Evolutionary conservation across 2,329 filamentous ascomycete species (phyloP).

Genomic region (Aureobasidium melanogenum): DNA sequence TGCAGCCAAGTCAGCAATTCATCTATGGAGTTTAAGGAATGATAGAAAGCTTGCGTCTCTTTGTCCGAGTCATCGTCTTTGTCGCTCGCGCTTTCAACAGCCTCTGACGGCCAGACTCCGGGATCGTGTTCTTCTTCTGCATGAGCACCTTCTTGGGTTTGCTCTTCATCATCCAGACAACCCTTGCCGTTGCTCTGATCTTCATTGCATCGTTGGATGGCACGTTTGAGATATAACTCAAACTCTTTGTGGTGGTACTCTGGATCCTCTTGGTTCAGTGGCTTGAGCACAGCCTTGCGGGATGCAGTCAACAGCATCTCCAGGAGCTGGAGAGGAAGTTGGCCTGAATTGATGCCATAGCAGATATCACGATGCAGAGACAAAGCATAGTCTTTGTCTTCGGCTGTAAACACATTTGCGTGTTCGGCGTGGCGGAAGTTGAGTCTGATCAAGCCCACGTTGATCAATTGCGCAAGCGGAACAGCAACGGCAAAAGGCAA

Average conservation of each 20-base stretch:
- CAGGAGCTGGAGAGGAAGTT: neutral
- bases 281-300: neutral
- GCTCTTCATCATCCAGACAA: neutral
- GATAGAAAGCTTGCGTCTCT: neutral
- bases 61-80: neutral
- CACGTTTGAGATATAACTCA: neutral
- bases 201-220: neutral
- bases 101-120: neutral
- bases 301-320: neutral
- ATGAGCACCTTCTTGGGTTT: neutral
- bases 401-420: neutral
- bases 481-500: neutral
- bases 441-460: constrained; percentile 5
- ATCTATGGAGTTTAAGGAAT: neutral
- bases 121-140: neutral
- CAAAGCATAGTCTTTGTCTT: neutral
- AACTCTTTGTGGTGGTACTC: constrained; percentile 1
- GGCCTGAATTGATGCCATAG: neutral
- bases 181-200: neutral
- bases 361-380: neutral
- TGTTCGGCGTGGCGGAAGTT: neutral
- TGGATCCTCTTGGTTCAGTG: neutral
- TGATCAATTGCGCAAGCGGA: constrained; percentile 3
- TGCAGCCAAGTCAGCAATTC: neutral
- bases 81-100: neutral